Evolutionary conservation across 192 early-diverging fungal species (phyloP), one percentile per base, ranked within the genome.

Genomic region (Coemansia javaensis): DNA sequence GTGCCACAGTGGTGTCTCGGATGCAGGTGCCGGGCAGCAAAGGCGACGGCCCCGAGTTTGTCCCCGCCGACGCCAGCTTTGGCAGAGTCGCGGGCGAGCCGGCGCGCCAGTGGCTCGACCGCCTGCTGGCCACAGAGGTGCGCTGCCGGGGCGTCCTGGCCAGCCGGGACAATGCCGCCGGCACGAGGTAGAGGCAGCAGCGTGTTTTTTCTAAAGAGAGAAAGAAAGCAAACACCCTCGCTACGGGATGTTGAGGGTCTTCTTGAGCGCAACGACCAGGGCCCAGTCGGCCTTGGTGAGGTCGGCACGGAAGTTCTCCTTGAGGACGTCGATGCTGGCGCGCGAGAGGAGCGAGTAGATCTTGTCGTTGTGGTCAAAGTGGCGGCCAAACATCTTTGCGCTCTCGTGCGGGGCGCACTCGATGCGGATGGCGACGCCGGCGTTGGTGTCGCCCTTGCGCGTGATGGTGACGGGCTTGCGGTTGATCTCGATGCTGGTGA

Each of bases 281-380:
- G 47, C 68, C 92, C 91, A 94, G 23, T 94, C 90, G 15, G 93
- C 93, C 77, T 88, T 89, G 40, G 77, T 71, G 61, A 99, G 43
- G 62, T 99, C 94, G 33, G 89, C 82, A 50, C 92, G 81, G 85
- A 99, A 99, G 28, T 77, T 87, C 46, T 85, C 81, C 79, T 99
- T 99, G 61, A 97, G 77, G 28, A 97, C 83, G 64, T 99, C 90
- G 56, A 99, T 99, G 24, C 90, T 93, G 38, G 59, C 66, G 22
- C 96, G 86, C 16, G 90, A 85, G 59, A 99, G 90, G 68, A 81
- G 63, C 32, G 73, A 82, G 67, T 89, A 89, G 31, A 98, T 59
- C 31, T 84, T 79, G 44, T 93, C 89, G 20, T 75, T 66, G 32
- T 92, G 84, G 40, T 81, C 83, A 65, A 98, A 95, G 70, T 98